phyloP scores from a whole-genome alignment of 176 grass and related monocot species.

The Melocanna baccifera region DNA sequence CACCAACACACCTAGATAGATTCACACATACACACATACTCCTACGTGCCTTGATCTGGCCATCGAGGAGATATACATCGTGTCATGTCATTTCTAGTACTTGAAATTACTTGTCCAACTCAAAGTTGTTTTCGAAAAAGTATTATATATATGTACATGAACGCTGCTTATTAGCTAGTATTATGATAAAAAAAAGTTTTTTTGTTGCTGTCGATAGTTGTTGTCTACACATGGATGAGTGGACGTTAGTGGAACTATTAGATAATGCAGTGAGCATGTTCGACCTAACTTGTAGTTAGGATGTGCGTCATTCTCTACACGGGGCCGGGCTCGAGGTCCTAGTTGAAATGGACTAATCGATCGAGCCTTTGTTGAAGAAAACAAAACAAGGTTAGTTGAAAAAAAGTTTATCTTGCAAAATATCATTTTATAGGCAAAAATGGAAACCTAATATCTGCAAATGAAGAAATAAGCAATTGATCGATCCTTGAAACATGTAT shows the following conservation, averaged over 20 bases:
- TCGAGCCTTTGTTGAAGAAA: background rate
- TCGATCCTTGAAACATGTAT: background rate
- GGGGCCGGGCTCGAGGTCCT: background rate
- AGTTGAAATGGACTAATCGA: background rate
- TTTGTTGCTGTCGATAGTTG: background rate
- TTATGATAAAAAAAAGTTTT: background rate
- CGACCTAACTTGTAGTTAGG: conserved; percentile 36
- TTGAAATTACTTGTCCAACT: background rate
- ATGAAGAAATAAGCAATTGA: background rate
- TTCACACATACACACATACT: background rate
- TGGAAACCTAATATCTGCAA: background rate
- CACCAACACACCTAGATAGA: background rate
- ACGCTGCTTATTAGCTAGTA: background rate
- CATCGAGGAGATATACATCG: conserved; percentile 4
- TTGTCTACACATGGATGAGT: conserved; percentile 17
- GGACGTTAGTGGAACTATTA: conserved; percentile 31
- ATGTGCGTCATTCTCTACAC: conserved; percentile 15
- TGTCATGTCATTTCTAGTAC: background rate
- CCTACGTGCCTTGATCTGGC: background rate
- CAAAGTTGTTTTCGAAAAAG: background rate
- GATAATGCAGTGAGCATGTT: conserved; percentile 24
- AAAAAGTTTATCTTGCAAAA: background rate
- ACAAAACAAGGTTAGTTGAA: background rate
- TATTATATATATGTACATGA: background rate
- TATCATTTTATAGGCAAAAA: background rate